Percentiles rank a stretch among this genome's conserved stretches.
These are phyloP conservation scores for Fraxinus dipetala DNA, from an alignment of 305 asterid genomes.

Conservation along the genomic window DNA sequence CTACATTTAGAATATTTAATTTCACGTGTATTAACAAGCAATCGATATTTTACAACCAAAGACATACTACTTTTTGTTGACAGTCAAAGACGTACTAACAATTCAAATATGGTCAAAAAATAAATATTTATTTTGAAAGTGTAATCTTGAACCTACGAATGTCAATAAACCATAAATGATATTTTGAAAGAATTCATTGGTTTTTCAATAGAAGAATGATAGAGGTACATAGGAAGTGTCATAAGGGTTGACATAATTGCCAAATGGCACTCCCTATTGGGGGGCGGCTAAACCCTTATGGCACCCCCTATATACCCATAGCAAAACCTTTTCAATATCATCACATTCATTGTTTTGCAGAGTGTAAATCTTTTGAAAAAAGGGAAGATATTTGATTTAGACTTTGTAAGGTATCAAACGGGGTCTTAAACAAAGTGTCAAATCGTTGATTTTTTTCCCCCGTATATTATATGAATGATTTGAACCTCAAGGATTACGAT, in stretches of 20 bases:
- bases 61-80: neutral
- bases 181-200: neutral
- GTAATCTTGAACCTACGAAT: neutral
- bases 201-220: neutral
- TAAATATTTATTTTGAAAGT: too few species aligned
- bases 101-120: neutral
- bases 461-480: neutral
- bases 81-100: neutral
- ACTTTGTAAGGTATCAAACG: too few species aligned
- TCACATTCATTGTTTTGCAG: neutral
- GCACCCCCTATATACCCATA: too few species aligned
- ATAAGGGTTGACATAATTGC: too few species aligned
- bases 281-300: too few species aligned
- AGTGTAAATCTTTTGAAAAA: too few species aligned
- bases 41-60: neutral
- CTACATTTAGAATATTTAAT: too few species aligned
- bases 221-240: too few species aligned
- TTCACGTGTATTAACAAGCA: neutral
- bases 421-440: neutral
- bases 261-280: too few species aligned
- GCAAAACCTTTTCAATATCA: neutral
- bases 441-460: neutral
- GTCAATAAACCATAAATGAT: neutral
- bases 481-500: neutral
- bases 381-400: too few species aligned